These are phyloP conservation scores for Magnusiomyces ingens DNA, from an alignment of 1,139 yeast genomes.

Conservation along the genomic window DNA sequence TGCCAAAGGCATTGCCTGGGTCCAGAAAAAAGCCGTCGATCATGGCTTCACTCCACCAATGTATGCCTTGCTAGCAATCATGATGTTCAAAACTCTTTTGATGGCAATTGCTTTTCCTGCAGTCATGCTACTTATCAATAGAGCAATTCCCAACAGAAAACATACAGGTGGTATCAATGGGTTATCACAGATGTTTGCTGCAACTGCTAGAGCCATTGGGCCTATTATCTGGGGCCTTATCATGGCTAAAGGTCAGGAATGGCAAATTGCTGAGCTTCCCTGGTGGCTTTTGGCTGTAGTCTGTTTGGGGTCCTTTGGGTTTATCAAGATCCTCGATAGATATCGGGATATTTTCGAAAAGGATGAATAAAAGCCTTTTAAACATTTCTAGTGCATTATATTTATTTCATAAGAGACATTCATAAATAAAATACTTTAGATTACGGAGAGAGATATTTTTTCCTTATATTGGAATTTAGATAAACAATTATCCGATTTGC, in stretches of 20 bases:
- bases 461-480: too few relatives aligned
- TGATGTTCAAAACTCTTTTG: constrained; percentile 19
- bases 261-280: constrained; percentile 42
- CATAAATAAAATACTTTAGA: background rate
- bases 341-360: constrained; percentile 1
- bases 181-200: constrained; percentile 35
- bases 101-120: constrained; percentile 28
- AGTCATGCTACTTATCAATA: constrained; percentile 28
- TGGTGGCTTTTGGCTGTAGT: constrained; percentile 43
- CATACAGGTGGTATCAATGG: constrained; percentile 33
- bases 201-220: constrained; percentile 52
- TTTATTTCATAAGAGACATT: background rate
- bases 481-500: too few relatives aligned
- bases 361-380: background rate
- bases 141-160: constrained; percentile 28
- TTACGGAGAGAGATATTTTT: too few relatives aligned
- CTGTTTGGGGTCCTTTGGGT: constrained; percentile 15
- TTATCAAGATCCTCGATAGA: background rate
- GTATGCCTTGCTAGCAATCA: constrained; percentile 8
- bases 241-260: constrained; percentile 44
- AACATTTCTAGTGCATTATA: background rate
- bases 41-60: background rate
- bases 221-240: constrained; percentile 54
- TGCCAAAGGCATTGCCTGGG: background rate
- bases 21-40: background rate